Conservation (phyloP, 2,329 filamentous ascomycete genomes). For the Verticillium albo-atrum region DNA sequence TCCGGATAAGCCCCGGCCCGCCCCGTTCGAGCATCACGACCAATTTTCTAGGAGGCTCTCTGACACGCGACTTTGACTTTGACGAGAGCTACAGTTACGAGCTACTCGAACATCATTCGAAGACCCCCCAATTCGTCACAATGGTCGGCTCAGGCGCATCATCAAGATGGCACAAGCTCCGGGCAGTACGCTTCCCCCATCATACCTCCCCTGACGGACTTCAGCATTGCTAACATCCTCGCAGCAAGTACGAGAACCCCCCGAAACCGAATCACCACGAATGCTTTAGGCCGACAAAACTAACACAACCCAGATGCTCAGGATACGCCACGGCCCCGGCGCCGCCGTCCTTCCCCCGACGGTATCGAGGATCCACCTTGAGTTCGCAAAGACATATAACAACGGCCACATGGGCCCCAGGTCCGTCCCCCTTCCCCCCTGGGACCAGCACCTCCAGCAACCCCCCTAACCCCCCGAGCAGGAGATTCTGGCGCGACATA, state of each 20-base stretch:
- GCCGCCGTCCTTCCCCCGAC: conserved; percentile 75
- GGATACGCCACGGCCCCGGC: conserved; percentile 75
- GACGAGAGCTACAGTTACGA: not conserved
- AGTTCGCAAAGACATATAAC: conserved; percentile 59
- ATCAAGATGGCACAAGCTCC: conserved; percentile 66
- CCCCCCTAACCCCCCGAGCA: conserved; percentile 27
- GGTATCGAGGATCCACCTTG: conserved; percentile 70
- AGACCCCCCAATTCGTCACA: conserved; percentile 14
- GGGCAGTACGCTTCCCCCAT: conserved; percentile 51
- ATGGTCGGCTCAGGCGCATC: conserved; percentile 36
- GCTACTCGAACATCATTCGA: not conserved
- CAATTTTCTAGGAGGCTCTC: conserved; percentile 11
- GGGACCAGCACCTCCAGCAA: not conserved
- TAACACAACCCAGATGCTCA: conserved; percentile 55
- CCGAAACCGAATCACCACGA: not conserved
- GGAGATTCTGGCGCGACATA: conserved; percentile 83
- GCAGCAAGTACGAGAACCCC: conserved; percentile 12
- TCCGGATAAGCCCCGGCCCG: conserved; percentile 9
- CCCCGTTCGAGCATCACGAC: not conserved
- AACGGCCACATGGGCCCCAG: conserved; percentile 69
- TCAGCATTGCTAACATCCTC: conserved; percentile 5
- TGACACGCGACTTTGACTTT: conserved; percentile 6
- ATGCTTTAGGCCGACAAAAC: conserved; percentile 3
- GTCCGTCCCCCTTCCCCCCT: conserved; percentile 37
- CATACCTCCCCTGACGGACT: not conserved